These are phyloP conservation scores for Hymenoscyphus fraxineus DNA, from an alignment of 2,329 filamentous ascomycete genomes.

Conservation along the genomic window DNA sequence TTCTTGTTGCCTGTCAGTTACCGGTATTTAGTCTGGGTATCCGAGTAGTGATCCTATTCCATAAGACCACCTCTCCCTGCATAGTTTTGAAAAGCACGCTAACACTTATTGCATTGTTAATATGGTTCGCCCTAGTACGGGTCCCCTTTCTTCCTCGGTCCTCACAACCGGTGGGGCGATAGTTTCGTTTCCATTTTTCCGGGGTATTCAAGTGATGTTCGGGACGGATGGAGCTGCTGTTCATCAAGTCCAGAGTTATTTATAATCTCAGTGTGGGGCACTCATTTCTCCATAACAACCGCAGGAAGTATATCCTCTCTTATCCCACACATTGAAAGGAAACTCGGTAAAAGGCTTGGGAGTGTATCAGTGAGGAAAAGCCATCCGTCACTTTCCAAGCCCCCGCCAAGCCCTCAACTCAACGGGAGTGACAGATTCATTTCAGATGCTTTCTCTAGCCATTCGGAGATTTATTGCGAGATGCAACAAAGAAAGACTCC, in stretches of 20 bases:
- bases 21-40: background rate
- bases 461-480: conserved; percentile 14
- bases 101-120: background rate
- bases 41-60: background rate
- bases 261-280: background rate
- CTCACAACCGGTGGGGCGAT: background rate
- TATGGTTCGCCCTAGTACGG: background rate
- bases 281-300: no score
- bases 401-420: background rate
- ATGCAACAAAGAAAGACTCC: conserved; percentile 9
- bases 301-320: no score
- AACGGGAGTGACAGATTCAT: background rate
- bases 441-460: background rate
- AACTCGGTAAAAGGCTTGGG: no score
- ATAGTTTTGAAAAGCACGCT: background rate
- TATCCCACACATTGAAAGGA: no score
- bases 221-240: background rate
- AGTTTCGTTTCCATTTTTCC: background rate
- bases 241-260: background rate
- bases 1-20: background rate
- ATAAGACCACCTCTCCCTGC: background rate
- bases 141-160: background rate
- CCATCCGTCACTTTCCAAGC: background rate
- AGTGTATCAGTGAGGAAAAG: no score
- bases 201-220: background rate